Evolutionary conservation across 257 asterid species (phyloP).

Genomic region (Solanum microdontum): DNA sequence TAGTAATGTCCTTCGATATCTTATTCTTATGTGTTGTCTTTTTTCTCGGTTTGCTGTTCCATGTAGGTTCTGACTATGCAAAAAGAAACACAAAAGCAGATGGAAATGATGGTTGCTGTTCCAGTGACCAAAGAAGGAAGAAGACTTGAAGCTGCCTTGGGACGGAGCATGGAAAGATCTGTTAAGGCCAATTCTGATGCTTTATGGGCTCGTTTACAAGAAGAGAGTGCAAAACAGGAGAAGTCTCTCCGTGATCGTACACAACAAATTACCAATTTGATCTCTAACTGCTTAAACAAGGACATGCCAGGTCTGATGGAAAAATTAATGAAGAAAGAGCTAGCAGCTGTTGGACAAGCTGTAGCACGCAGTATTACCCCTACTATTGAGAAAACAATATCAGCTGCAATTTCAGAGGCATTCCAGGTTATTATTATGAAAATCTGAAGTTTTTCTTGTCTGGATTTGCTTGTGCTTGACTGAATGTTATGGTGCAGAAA

Average conservation of each 20-base stretch:
- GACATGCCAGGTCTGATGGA: conserved; percentile 71
- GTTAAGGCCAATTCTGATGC: conserved; percentile 78
- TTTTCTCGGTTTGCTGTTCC: background rate
- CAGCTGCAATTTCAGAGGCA: conserved; percentile 55
- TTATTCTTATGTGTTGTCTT: background rate
- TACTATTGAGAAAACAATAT: conserved; percentile 61
- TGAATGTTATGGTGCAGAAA: conserved; percentile 48
- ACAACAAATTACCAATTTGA: conserved; percentile 48
- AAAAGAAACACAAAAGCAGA: conserved; percentile 61
- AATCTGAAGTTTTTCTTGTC: background rate
- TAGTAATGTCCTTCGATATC: background rate
- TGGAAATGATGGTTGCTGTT: conserved; percentile 45
- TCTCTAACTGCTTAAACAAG: conserved; percentile 62
- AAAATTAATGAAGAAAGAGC: conserved; percentile 69
- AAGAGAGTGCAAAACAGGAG: conserved; percentile 79
- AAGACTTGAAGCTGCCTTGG: conserved; percentile 73
- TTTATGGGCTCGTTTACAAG: conserved; percentile 80
- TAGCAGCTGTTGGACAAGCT: conserved; percentile 62
- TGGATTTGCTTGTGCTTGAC: conserved; percentile 8
- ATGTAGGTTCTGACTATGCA: conserved; percentile 53
- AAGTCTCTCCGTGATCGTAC: conserved; percentile 59
- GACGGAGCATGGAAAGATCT: conserved; percentile 66
- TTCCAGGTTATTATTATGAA: conserved; percentile 56
- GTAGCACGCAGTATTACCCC: conserved; percentile 66
- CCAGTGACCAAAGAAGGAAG: conserved; percentile 79